phyloP scores from a whole-genome alignment of 495 filamentous ascomycete species.

The Delitschia confertaspora region DNA sequence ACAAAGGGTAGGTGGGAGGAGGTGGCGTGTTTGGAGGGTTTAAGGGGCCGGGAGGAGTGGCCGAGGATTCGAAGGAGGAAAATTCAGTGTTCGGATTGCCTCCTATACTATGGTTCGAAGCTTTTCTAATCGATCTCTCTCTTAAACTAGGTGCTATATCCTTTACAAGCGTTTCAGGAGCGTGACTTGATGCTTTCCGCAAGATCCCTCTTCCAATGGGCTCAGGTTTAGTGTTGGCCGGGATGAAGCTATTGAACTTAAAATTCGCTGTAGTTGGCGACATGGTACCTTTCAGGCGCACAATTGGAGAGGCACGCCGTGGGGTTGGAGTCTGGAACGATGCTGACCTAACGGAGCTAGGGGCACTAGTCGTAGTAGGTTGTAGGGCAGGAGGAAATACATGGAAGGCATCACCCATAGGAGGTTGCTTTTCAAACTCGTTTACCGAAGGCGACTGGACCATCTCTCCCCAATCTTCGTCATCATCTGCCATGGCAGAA shows the following conservation, averaged over 20 bases:
- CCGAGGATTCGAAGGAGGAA: slow-evolving; percentile 6
- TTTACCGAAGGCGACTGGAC: slow-evolving; percentile 29
- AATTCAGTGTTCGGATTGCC: not conserved
- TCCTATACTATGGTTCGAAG: not conserved
- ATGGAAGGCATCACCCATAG: not conserved
- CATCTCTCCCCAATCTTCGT: slow-evolving; percentile 39
- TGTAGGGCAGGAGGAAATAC: not conserved
- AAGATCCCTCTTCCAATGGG: slow-evolving; percentile 15
- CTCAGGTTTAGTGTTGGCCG: not conserved
- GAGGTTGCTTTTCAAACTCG: no score
- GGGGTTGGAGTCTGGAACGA: slow-evolving; percentile 1
- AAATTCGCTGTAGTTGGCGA: slow-evolving; percentile 19
- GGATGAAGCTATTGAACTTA: slow-evolving; percentile 8
- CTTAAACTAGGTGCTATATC: not conserved
- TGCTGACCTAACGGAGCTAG: slow-evolving; percentile 7
- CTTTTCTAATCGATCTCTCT: not conserved
- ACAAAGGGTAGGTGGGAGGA: not conserved
- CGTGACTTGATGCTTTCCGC: not conserved
- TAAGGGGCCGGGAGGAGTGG: not conserved
- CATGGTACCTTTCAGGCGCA: slow-evolving; percentile 11
- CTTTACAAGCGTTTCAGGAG: not conserved
- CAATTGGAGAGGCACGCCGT: slow-evolving; percentile 8
- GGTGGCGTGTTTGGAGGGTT: not conserved
- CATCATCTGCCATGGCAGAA: slow-evolving; percentile 24
- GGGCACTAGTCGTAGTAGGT: slow-evolving; percentile 4